Evolutionary conservation across 2,329 filamentous ascomycete species (phyloP).

Genomic region (Verticillium alfalfae): DNA sequence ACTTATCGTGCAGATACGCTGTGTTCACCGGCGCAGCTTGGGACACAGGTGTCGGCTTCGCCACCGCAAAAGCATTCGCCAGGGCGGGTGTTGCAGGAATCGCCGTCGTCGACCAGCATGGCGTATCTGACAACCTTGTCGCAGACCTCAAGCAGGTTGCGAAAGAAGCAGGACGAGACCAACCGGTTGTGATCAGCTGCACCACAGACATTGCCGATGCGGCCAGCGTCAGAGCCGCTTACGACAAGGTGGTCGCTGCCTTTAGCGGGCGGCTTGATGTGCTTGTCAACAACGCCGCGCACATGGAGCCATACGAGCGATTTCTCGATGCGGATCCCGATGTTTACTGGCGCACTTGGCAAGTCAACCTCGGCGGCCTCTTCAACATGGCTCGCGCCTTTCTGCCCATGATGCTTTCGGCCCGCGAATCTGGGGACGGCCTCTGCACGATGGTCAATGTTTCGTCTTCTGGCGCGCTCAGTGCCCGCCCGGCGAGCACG

Average conservation of each 20-base stretch:
- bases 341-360: constrained; percentile 14
- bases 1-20: constrained; percentile 2
- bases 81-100: constrained; percentile 14
- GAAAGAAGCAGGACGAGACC: constrained; percentile 8
- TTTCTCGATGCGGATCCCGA: constrained; percentile 13
- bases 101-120: constrained; percentile 14
- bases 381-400: constrained; percentile 13
- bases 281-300: constrained; percentile 10
- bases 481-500: constrained; percentile 5
- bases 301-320: constrained; percentile 7
- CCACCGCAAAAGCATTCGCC: constrained; percentile 13
- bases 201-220: constrained; percentile 10
- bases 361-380: constrained; percentile 14
- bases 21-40: constrained; percentile 15
- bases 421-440: neutral
- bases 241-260: constrained; percentile 1
- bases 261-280: constrained; percentile 8
- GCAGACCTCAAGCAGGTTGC: constrained; percentile 11
- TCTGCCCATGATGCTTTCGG: constrained; percentile 11
- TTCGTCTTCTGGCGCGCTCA: constrained; percentile 12
- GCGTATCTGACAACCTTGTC: constrained; percentile 10
- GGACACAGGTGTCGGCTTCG: constrained; percentile 11
- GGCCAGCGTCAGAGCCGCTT: constrained; percentile 8
- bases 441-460: constrained; percentile 14
- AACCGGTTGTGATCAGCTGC: constrained; percentile 8